phyloP scores from a whole-genome alignment of 371 early-diverging fungal genomes.

The Blastocladiella emersonii region DNA sequence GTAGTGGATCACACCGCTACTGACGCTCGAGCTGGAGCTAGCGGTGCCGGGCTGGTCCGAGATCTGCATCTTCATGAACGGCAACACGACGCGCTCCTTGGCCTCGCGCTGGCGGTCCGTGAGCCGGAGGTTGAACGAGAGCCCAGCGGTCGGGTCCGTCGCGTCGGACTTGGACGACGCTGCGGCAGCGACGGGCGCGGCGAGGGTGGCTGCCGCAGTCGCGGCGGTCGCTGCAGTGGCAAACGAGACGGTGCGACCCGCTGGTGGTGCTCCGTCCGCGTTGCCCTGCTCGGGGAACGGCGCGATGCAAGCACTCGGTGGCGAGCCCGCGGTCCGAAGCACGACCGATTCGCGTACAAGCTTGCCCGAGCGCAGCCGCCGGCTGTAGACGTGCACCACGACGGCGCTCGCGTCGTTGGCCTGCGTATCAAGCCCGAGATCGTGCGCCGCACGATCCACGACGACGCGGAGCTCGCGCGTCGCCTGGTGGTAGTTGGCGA shows the following conservation, averaged over 20 bases:
- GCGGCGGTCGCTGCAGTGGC: no score
- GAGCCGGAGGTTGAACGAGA: conserved; percentile 68
- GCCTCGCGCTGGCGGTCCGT: conserved; percentile 71
- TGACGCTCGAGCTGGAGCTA: background rate
- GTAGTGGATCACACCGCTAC: conserved; percentile 40
- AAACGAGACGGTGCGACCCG: no score
- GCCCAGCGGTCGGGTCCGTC: conserved; percentile 40
- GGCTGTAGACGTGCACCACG: background rate
- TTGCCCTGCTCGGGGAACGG: background rate
- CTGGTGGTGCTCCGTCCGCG: background rate
- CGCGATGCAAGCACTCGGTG: background rate
- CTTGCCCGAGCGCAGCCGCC: no score
- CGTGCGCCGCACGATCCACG: background rate
- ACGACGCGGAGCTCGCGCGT: background rate
- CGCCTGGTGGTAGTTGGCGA: no score
- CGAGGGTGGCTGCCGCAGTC: no score
- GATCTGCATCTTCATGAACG: conserved; percentile 60
- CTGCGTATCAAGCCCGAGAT: background rate
- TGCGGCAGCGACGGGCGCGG: no score
- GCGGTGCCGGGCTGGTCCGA: conserved; percentile 4
- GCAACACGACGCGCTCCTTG: conserved; percentile 57
- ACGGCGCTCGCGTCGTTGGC: background rate
- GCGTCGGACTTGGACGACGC: background rate
- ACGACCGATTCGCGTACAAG: background rate
- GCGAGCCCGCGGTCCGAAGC: background rate